A percentile compares a stretch with the other conserved stretches of the same genome.
Conservation (phyloP, 306 rosid species). For the Macrotyloma uniflorum region DNA sequence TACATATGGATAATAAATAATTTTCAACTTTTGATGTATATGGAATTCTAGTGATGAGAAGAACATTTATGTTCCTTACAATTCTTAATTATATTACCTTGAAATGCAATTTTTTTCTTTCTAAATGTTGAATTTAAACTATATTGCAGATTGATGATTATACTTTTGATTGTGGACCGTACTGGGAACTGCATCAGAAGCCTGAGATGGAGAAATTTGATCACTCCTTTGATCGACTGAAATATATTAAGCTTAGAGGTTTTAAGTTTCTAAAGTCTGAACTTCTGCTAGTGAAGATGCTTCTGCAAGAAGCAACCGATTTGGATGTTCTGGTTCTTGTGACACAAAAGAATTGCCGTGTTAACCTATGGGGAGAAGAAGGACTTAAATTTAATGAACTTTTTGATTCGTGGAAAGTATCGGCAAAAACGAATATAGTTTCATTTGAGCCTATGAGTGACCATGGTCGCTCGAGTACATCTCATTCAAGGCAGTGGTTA, state of each 20-base stretch:
- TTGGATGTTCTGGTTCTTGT: constrained; percentile 40
- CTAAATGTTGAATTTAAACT: background rate
- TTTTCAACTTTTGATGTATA: no score
- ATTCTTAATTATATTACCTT: background rate
- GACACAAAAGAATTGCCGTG: constrained; percentile 10
- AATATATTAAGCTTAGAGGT: constrained; percentile 40
- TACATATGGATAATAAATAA: background rate
- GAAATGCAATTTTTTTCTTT: background rate
- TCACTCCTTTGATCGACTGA: constrained; percentile 11
- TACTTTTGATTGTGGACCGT: constrained; percentile 21
- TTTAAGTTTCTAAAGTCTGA: constrained; percentile 35
- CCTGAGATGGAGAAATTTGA: background rate
- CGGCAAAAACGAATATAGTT: background rate
- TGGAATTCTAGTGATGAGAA: background rate
- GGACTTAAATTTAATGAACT: background rate
- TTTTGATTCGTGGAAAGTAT: constrained; percentile 35
- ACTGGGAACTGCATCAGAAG: constrained; percentile 45
- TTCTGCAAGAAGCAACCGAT: constrained; percentile 25
- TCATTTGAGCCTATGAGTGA: background rate
- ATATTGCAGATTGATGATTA: constrained; percentile 40
- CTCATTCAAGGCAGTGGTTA: constrained; percentile 25
- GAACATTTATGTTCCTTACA: background rate
- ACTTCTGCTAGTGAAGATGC: constrained; percentile 24
- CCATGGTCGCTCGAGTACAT: background rate
- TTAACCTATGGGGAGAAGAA: background rate